phyloP scores from a whole-genome alignment of 176 grass and related monocot species.

The Cenchrus purpureus region DNA sequence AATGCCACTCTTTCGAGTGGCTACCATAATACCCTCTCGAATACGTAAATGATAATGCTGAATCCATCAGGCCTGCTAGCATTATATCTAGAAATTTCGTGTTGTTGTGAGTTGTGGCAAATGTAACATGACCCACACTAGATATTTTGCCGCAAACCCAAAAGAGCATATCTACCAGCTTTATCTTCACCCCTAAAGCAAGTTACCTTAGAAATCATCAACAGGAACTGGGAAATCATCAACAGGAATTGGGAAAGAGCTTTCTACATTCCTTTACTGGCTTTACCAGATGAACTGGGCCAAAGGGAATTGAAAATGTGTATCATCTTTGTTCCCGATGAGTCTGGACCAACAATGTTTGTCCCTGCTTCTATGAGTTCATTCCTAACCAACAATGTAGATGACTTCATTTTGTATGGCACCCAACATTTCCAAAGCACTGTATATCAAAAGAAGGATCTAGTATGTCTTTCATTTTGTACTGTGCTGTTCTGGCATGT shows the following conservation, averaged over 20 bases:
- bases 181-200: neutral
- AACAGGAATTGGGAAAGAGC: neutral
- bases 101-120: neutral
- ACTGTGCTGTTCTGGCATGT: neutral
- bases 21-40: neutral
- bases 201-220: neutral
- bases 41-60: neutral
- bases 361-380: neutral
- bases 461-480: neutral
- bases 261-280: neutral
- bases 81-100: neutral
- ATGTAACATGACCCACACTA: neutral
- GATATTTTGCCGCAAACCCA: neutral
- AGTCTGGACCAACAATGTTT: neutral
- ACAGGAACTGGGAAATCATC: neutral
- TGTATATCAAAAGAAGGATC: neutral
- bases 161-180: neutral
- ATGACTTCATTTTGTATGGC: neutral
- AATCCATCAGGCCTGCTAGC: neutral
- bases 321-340: neutral
- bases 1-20: neutral
- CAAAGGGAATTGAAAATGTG: neutral
- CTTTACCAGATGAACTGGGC: slow-evolving; percentile 14
- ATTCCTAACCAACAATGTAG: neutral
- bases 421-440: neutral